These are phyloP conservation scores for Penicillium sp. DNA, from an alignment of 2,329 filamentous ascomycete genomes.

Conservation along the genomic window DNA sequence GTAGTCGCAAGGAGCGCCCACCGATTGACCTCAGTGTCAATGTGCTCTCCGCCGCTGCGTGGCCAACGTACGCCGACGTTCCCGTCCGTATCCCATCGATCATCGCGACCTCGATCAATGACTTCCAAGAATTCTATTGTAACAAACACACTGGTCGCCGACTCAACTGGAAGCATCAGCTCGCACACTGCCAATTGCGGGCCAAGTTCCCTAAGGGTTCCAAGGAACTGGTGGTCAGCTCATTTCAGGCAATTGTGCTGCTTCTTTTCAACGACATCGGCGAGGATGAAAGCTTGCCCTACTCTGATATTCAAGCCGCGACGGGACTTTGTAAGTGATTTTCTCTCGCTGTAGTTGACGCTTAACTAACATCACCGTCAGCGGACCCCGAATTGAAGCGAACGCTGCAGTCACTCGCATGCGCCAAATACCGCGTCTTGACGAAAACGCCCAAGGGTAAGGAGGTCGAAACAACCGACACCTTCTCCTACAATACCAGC, in stretches of 20 bases:
- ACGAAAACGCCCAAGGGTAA: constrained; percentile 83
- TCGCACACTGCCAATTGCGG: constrained; percentile 88
- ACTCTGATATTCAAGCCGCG: constrained; percentile 74
- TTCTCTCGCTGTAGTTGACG: neutral
- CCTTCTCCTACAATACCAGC: constrained; percentile 77
- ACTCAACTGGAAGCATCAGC: constrained; percentile 87
- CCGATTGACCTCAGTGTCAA: constrained; percentile 80
- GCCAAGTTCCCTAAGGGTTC: constrained; percentile 78
- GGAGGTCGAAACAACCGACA: constrained; percentile 79
- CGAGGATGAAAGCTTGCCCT: constrained; percentile 69
- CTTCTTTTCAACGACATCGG: constrained; percentile 82
- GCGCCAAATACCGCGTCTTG: constrained; percentile 83
- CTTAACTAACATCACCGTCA: constrained; percentile 43
- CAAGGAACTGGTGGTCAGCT: constrained; percentile 90
- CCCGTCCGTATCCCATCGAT: constrained; percentile 75
- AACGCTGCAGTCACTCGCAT: constrained; percentile 93
- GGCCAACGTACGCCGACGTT: constrained; percentile 87
- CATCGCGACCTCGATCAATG: constrained; percentile 75
- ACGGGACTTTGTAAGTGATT: constrained; percentile 70
- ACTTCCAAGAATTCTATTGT: constrained; percentile 86
- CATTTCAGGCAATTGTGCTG: constrained; percentile 89
- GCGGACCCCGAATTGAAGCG: constrained; percentile 80
- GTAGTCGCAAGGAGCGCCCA: constrained; percentile 63
- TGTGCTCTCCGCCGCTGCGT: constrained; percentile 87
- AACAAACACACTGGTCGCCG: constrained; percentile 86